phyloP scores from a whole-genome alignment of 345 rosid genomes.

The Trapa bicornis region DNA sequence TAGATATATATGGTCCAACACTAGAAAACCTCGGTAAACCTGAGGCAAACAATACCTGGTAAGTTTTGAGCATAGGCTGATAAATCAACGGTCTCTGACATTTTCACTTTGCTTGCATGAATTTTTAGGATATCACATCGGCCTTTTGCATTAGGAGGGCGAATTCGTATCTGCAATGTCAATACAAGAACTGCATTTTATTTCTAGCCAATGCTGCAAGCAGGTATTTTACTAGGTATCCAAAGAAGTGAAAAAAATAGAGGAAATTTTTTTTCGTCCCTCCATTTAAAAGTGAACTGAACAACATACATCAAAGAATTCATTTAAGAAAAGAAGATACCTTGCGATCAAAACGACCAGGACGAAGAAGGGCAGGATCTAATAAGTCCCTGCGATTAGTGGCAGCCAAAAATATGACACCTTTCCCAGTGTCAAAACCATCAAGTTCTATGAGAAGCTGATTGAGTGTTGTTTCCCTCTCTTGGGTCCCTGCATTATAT shows the following conservation, averaged over 20 bases:
- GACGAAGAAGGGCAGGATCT: constrained; percentile 94
- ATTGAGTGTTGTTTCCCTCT: constrained; percentile 92
- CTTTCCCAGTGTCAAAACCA: constrained; percentile 97
- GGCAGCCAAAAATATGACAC: constrained; percentile 91
- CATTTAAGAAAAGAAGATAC: constrained; percentile 27
- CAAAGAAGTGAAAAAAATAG: background rate
- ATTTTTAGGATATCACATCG: constrained; percentile 72
- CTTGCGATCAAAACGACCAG: constrained; percentile 97
- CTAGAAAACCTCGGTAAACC: background rate
- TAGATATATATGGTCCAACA: background rate
- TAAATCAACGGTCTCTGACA: constrained; percentile 84
- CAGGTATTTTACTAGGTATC: background rate
- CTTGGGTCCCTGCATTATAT: constrained; percentile 93
- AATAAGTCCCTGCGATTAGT: constrained; percentile 84
- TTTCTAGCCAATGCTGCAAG: background rate
- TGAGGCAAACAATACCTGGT: constrained; percentile 46
- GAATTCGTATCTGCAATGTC: constrained; percentile 53
- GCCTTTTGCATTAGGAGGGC: constrained; percentile 91
- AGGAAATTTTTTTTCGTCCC: background rate
- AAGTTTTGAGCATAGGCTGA: constrained; percentile 68
- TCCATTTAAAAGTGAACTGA: background rate
- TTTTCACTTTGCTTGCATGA: constrained; percentile 83
- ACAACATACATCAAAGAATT: background rate
- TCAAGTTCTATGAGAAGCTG: constrained; percentile 94
- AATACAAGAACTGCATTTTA: constrained; percentile 1